Evolutionary conservation across 257 asterid species (phyloP).

Genomic region (Linaria vulgaris): DNA sequence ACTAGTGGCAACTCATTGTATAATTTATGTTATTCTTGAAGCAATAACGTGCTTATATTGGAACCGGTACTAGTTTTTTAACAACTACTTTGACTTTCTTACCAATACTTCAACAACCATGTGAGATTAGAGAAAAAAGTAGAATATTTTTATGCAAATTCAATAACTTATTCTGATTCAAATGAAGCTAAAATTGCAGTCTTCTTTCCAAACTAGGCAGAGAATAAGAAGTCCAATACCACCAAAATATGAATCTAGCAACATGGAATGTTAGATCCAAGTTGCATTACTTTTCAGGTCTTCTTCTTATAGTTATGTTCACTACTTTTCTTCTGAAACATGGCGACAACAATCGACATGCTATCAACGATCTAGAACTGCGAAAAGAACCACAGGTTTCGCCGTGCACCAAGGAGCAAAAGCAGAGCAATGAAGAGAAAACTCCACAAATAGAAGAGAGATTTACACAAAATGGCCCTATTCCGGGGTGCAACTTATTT

Average conservation of each 20-base stretch:
- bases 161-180: background rate
- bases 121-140: background rate
- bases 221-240: background rate
- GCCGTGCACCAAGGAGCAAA: background rate
- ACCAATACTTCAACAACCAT: conserved; percentile 1
- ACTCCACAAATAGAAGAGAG: no score
- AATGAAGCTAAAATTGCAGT: background rate
- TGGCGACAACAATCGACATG: background rate
- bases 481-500: conserved; percentile 24
- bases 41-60: no score
- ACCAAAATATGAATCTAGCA: conserved; percentile 10
- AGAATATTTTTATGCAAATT: background rate
- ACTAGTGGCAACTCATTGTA: no score
- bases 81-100: conserved; percentile 20
- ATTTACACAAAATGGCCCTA: background rate
- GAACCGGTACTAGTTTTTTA: background rate
- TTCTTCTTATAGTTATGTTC: conserved; percentile 16
- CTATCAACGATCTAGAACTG: background rate
- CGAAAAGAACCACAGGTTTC: background rate
- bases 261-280: background rate
- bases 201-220: background rate
- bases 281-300: conserved; percentile 10
- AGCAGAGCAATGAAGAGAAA: background rate
- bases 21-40: no score
- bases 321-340: background rate